Evolutionary conservation across 2,329 filamentous ascomycete species (phyloP).

Genomic region (Harringtonia aguacate): DNA sequence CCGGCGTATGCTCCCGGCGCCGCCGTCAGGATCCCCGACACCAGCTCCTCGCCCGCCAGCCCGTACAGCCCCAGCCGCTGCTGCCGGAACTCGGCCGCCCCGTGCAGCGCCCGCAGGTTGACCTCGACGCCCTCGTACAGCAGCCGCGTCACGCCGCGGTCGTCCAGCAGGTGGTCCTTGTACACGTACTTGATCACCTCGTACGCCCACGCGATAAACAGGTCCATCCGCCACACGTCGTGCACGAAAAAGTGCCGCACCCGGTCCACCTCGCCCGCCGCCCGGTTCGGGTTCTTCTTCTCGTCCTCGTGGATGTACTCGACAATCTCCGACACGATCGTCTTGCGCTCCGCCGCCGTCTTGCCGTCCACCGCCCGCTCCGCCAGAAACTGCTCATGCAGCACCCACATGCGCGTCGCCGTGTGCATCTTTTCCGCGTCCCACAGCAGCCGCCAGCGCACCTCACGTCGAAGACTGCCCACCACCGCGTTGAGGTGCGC

Average conservation of each 20-base stretch:
- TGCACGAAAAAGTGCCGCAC: constrained; percentile 82
- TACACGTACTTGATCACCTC: constrained; percentile 65
- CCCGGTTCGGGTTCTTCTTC: constrained; percentile 55
- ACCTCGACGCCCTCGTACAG: constrained; percentile 57
- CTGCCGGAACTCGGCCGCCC: constrained; percentile 59
- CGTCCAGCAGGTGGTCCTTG: constrained; percentile 47
- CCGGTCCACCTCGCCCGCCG: constrained; percentile 61
- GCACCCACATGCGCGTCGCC: constrained; percentile 67
- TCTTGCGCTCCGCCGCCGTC: constrained; percentile 48
- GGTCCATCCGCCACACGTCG: constrained; percentile 60
- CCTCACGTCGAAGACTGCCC: constrained; percentile 52
- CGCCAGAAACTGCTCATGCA: constrained; percentile 60
- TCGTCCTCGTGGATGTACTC: constrained; percentile 66
- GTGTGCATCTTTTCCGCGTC: constrained; percentile 85
- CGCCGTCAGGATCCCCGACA: constrained; percentile 51
- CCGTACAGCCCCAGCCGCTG: constrained; percentile 63
- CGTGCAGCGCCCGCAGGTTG: constrained; percentile 59
- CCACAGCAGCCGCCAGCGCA: constrained; percentile 74
- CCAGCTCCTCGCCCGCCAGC: constrained; percentile 54
- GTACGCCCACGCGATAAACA: constrained; percentile 70
- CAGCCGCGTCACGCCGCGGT: constrained; percentile 40
- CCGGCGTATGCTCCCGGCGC: constrained; percentile 60
- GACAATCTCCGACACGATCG: constrained; percentile 63
- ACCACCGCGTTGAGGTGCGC: constrained; percentile 57
- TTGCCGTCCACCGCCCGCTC: constrained; percentile 35